Evolutionary conservation across 116 monocot genomes (phyloP).

Genomic region (Phalaenopsis hybrid): DNA sequence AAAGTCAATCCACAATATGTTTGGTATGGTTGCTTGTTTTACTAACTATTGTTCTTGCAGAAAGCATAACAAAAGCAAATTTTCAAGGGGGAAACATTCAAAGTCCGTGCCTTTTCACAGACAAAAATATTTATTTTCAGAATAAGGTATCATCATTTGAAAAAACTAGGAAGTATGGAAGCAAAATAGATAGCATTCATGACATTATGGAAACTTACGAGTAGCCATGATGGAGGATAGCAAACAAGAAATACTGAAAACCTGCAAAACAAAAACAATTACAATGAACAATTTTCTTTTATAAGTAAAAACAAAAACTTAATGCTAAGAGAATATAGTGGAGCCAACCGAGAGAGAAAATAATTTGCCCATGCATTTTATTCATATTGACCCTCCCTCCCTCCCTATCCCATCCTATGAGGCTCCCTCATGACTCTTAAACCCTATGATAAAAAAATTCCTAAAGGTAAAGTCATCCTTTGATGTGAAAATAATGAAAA

Average conservation of each 20-base stretch:
- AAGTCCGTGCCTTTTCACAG: neutral
- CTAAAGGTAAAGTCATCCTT: no score
- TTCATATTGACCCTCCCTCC: no score
- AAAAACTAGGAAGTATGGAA: neutral
- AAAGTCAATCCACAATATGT: neutral
- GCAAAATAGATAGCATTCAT: neutral
- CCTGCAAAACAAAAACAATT: neutral
- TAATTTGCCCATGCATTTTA: no score
- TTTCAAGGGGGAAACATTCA: neutral
- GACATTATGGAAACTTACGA: slow-evolving; percentile 6
- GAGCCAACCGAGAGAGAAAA: no score
- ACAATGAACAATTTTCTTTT: neutral
- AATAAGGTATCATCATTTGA: neutral
- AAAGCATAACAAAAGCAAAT: neutral
- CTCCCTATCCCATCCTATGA: no score
- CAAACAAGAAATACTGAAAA: neutral
- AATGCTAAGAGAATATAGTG: neutral
- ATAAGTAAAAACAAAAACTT: neutral
- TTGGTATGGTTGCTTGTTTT: neutral
- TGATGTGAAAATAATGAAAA: no score
- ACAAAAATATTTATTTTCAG: neutral
- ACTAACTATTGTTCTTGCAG: neutral
- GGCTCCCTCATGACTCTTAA: no score
- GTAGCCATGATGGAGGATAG: slow-evolving; percentile 6
- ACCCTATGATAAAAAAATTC: no score